These are phyloP conservation scores for Aureobasidium leucospermi DNA, from an alignment of 2,329 filamentous ascomycete genomes.

Conservation along the genomic window DNA sequence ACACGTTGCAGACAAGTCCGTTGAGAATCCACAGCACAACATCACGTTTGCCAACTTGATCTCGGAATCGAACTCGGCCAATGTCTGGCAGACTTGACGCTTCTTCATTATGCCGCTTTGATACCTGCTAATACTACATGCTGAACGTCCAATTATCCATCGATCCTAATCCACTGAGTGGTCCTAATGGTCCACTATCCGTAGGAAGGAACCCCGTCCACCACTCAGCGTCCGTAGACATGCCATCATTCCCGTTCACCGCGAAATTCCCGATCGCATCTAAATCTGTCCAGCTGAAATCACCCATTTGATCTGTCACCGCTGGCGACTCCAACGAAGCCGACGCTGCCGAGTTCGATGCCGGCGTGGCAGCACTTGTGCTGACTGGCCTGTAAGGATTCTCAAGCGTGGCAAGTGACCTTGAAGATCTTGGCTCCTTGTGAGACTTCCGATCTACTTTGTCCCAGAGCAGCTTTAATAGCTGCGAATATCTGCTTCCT, in stretches of 20 bases:
- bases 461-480: constrained; percentile 42
- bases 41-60: not conserved
- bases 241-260: constrained; percentile 33
- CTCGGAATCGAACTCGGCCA: no score
- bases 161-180: constrained; percentile 23
- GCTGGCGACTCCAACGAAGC: constrained; percentile 27
- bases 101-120: no score
- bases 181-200: constrained; percentile 28
- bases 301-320: constrained; percentile 39
- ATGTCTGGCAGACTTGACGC: no score
- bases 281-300: constrained; percentile 44
- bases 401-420: constrained; percentile 20
- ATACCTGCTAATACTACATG: not conserved
- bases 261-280: constrained; percentile 42
- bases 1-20: not conserved
- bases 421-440: constrained; percentile 13
- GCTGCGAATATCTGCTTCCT: constrained; percentile 39
- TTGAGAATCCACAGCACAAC: not conserved
- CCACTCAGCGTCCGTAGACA: constrained; percentile 26
- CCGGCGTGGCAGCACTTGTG: constrained; percentile 27
- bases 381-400: constrained; percentile 36
- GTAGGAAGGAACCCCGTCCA: constrained; percentile 32
- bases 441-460: constrained; percentile 34
- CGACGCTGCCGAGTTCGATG: constrained; percentile 19
- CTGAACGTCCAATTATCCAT: constrained; percentile 28